A percentile compares a stretch with the other conserved stretches of the same genome.
phyloP scores from a whole-genome alignment of 1,139 yeast genomes.

The Kodamaea sp. region DNA sequence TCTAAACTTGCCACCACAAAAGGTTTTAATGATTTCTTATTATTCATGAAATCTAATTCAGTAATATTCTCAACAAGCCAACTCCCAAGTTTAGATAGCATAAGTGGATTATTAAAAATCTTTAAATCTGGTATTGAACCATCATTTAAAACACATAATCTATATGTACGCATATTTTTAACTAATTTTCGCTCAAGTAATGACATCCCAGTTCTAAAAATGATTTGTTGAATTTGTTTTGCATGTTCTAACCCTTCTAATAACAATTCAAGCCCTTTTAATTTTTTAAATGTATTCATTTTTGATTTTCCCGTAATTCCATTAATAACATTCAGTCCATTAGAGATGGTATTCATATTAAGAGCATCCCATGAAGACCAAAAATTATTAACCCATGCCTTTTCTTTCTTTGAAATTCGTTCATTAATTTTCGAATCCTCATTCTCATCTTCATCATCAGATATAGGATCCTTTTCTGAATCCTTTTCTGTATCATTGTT shows the following conservation, averaged over 20 bases:
- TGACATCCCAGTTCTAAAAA: conserved; percentile 86
- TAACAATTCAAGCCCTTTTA: conserved; percentile 55
- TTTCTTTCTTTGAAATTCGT: conserved; percentile 53
- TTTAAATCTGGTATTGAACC: conserved; percentile 72
- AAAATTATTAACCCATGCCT: conserved; percentile 81
- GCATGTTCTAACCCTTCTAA: conserved; percentile 76
- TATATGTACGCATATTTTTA: conserved; percentile 73
- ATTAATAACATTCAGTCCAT: conserved; percentile 6
- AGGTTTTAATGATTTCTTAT: conserved; percentile 60
- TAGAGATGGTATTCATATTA: conserved; percentile 32
- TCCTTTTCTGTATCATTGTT: conserved; percentile 13
- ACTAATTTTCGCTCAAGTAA: conserved; percentile 77
- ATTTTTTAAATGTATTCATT: conserved; percentile 24
- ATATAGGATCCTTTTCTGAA: conserved; percentile 15
- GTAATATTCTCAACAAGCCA: conserved; percentile 92
- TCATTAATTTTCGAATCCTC: conserved; percentile 39
- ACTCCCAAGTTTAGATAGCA: conserved; percentile 75
- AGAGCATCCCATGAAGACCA: conserved; percentile 97
- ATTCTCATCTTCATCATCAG: conserved; percentile 22
- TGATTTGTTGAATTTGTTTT: conserved; percentile 74
- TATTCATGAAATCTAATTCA: conserved; percentile 55
- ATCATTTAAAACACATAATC: conserved; percentile 85
- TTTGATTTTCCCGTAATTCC: conserved; percentile 12
- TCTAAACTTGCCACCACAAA: conserved; percentile 86
- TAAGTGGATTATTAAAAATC: conserved; percentile 79